Base-by-base conservation (phyloP, 2,329 filamentous ascomycete genomes). In the Claviceps cyperi region DNA sequence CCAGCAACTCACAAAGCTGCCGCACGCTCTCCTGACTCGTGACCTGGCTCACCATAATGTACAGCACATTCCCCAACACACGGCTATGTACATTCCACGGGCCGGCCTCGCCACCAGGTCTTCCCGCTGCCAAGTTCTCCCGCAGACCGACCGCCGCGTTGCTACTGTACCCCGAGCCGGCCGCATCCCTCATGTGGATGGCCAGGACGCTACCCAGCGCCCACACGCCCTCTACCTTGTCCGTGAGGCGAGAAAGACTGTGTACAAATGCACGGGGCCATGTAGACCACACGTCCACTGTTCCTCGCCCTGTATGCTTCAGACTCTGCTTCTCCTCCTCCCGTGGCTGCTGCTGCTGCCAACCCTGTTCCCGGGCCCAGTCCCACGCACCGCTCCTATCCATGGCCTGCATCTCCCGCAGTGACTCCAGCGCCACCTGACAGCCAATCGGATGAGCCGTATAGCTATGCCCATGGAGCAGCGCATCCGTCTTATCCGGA, bases 381-480 rank as follows among this genome's bases (percentile, higher is more conserved):
- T 74, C 63, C 84, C 83, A 88, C 0, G 66, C 65, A 0, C 76
- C 77, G 0, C 62, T 58, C 1, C 57, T 57, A 3, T 85, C 78
- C 69, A 88, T 76, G 1, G 65, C 59, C 43, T 70, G 62, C 73
- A 91, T 77, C 39, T 72, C 71, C 8, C 65, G 62, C 8, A 94
- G 62, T 1, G 80, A 81, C 47, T 79, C 77, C n/a, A 83, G 71
- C 0, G 84, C 88, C 0, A 94, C 85, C 43, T 83, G 78, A 57
- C 86, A 94, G 0, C 87, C 88, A 1, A 92, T 76, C 0, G 88
- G 76, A 63, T 94, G 86, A 0, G 87, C 87, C 0, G 87, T 94
- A 65, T 94, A 94, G 62, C 85, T 91, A 62, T 94, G 87, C 0
- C 87, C 87, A 57, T 94, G 88, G 3, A 94, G 69, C 5, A 94